These are phyloP conservation scores for Aspergillus pseudotamarii DNA, from an alignment of 2,329 filamentous ascomycete genomes.

Conservation along the genomic window DNA sequence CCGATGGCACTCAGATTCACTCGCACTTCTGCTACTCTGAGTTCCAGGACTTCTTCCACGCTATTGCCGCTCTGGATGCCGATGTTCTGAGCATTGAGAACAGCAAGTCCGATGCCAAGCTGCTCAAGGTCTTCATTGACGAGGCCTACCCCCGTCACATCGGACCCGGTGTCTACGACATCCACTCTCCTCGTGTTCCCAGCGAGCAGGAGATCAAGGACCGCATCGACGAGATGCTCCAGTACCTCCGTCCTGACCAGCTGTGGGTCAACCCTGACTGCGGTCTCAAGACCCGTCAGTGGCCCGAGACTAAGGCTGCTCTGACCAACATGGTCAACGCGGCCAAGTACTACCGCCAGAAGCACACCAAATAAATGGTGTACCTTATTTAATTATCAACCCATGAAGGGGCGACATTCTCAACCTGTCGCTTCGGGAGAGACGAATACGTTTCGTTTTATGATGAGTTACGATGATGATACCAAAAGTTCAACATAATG, in stretches of 20 bases:
- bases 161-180: slow-evolving; percentile 98
- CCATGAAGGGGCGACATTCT: slow-evolving; percentile 37
- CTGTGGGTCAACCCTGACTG: slow-evolving; percentile 99
- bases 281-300: slow-evolving; percentile 98
- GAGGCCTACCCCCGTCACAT: slow-evolving; percentile 98
- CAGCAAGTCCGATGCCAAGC: slow-evolving; percentile 99
- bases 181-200: slow-evolving; percentile 97
- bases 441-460: slow-evolving; percentile 26
- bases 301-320: slow-evolving; percentile 97
- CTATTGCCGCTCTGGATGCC: slow-evolving; percentile 95
- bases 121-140: slow-evolving; percentile 97
- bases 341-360: slow-evolving; percentile 92
- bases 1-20: slow-evolving; percentile 98
- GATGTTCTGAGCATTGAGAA: slow-evolving; percentile 99
- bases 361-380: slow-evolving; percentile 58
- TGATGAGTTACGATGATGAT: slow-evolving; percentile 47
- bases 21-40: slow-evolving; percentile 99
- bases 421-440: slow-evolving; percentile 40
- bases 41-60: slow-evolving; percentile 99
- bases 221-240: slow-evolving; percentile 96
- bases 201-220: slow-evolving; percentile 98
- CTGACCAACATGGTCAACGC: slow-evolving; percentile 97
- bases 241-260: slow-evolving; percentile 96
- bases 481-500: slow-evolving; percentile 48
- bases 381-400: slow-evolving; percentile 19